Evolutionary conservation across 2,329 filamentous ascomycete genomes (phyloP).

Genomic region (Sporothrix euskadiensis): DNA sequence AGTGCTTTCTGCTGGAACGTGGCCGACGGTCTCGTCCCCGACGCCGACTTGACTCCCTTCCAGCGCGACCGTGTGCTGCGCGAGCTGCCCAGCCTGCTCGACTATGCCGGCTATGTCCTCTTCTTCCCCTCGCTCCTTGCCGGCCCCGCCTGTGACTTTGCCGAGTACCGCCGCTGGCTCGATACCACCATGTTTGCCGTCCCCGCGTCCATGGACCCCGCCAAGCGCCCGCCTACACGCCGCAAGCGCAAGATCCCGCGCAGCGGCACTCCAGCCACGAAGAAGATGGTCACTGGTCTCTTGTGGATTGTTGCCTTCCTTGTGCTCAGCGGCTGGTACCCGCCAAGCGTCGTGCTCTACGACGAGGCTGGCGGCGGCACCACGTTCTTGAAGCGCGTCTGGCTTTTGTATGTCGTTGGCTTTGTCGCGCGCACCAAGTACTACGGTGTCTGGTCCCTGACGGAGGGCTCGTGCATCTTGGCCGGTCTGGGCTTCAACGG

Average conservation of each 20-base stretch:
- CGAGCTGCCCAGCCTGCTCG: conserved; percentile 71
- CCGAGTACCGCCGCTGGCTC: conserved; percentile 89
- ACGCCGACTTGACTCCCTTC: conserved; percentile 76
- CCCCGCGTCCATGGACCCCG: conserved; percentile 75
- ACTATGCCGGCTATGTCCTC: conserved; percentile 87
- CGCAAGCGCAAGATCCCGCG: conserved; percentile 91
- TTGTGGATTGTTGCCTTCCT: conserved; percentile 80
- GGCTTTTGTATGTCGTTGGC: conserved; percentile 79
- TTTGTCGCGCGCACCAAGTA: conserved; percentile 86
- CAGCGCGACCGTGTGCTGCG: conserved; percentile 80
- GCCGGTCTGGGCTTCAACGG: conserved; percentile 94
- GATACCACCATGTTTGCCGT: conserved; percentile 93
- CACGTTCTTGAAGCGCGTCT: conserved; percentile 70
- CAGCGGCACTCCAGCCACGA: conserved; percentile 79
- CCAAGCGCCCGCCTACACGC: conserved; percentile 79
- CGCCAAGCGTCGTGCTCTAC: conserved; percentile 56
- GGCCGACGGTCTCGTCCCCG: conserved; percentile 81
- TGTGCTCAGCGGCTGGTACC: conserved; percentile 53
- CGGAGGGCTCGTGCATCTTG: conserved; percentile 92
- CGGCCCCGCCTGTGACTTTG: conserved; percentile 91
- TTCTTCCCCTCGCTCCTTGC: conserved; percentile 92
- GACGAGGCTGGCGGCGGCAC: conserved; percentile 63
- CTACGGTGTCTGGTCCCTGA: conserved; percentile 92
- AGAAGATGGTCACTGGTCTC: conserved; percentile 72
- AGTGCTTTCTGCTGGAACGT: conserved; percentile 98